phyloP scores from a whole-genome alignment of 2,329 filamentous ascomycete genomes.

The Fusarium abutilonis region DNA sequence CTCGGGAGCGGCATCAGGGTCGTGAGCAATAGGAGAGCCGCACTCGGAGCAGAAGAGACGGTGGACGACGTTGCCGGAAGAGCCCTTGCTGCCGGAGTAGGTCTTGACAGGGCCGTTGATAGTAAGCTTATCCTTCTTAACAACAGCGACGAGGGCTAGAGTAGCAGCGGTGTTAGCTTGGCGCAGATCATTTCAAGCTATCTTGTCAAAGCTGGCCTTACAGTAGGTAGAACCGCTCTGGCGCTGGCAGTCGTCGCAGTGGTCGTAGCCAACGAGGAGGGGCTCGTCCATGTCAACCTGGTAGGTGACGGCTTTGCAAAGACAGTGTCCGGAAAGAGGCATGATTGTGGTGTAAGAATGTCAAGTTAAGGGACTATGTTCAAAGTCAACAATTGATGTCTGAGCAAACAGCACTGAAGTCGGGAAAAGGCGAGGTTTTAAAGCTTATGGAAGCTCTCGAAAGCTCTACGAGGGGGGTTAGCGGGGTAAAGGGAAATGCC shows the following conservation, averaged over 20 bases:
- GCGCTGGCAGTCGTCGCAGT: slow-evolving; percentile 78
- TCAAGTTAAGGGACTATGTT: slow-evolving; percentile 8
- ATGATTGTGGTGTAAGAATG: slow-evolving; percentile 55
- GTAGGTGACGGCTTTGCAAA: slow-evolving; percentile 78
- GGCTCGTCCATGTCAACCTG: slow-evolving; percentile 63
- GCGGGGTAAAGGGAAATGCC: slow-evolving; percentile 45
- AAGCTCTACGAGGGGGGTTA: slow-evolving; percentile 41
- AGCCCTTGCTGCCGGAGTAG: slow-evolving; percentile 65
- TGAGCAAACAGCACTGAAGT: not conserved
- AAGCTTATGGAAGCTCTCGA: slow-evolving; percentile 34
- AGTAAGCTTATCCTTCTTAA: slow-evolving; percentile 72
- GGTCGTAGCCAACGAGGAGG: slow-evolving; percentile 70
- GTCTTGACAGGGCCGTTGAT: slow-evolving; percentile 72
- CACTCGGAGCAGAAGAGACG: slow-evolving; percentile 76
- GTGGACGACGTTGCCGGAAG: slow-evolving; percentile 71
- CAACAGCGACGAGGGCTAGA: slow-evolving; percentile 71
- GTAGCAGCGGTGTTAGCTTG: slow-evolving; percentile 11
- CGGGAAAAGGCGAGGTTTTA: slow-evolving; percentile 9
- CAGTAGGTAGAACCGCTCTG: slow-evolving; percentile 76
- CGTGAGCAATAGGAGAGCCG: slow-evolving; percentile 75
- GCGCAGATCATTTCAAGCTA: not conserved
- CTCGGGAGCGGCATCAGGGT: slow-evolving; percentile 74
- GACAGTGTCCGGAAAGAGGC: slow-evolving; percentile 75
- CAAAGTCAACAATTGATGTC: slow-evolving; percentile 14
- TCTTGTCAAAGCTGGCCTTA: slow-evolving; percentile 48